Percentiles rank a stretch among this genome's conserved stretches.
phyloP scores from a whole-genome alignment of 768 basidiomycete genomes.

The Lentinula boryana region DNA sequence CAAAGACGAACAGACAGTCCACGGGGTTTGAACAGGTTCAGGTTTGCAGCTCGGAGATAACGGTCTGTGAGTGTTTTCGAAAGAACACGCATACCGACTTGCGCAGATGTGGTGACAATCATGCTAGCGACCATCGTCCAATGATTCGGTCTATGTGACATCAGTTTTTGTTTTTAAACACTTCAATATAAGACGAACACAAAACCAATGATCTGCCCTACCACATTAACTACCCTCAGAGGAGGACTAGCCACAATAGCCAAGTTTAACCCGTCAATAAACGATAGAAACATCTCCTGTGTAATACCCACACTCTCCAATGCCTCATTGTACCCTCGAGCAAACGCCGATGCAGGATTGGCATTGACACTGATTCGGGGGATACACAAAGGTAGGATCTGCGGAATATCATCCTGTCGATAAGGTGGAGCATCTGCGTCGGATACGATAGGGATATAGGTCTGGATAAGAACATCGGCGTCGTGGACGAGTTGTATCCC shows the following conservation, averaged over 20 bases:
- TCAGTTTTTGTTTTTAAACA: not conserved
- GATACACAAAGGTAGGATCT: conserved; percentile 15
- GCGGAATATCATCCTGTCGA: not conserved
- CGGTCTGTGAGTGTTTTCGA: conserved; percentile 20
- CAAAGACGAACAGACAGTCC: conserved; percentile 19
- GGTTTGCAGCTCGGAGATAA: conserved; percentile 18
- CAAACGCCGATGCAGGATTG: conserved; percentile 15
- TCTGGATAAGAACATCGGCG: conserved; percentile 6
- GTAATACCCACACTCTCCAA: conserved; percentile 13
- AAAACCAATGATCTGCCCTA: conserved; percentile 16
- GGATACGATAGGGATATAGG: conserved; percentile 1
- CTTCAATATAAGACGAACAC: conserved; percentile 9
- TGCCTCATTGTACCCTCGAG: conserved; percentile 13
- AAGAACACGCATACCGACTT: conserved; percentile 15
- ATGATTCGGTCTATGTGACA: conserved; percentile 15
- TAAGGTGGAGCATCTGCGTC: not conserved
- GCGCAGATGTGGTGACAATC: conserved; percentile 11
- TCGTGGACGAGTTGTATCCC: conserved; percentile 4
- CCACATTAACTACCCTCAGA: conserved; percentile 15
- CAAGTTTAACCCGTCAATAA: conserved; percentile 18
- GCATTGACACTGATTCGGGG: conserved; percentile 16
- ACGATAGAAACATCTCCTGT: conserved; percentile 16
- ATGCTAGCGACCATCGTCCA: conserved; percentile 17
- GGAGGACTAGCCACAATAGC: conserved; percentile 21
- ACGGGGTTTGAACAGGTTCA: conserved; percentile 16